Conservation (phyloP, 2,329 filamentous ascomycete genomes). For the Neophaeococcomyces mojaviensis region DNA sequence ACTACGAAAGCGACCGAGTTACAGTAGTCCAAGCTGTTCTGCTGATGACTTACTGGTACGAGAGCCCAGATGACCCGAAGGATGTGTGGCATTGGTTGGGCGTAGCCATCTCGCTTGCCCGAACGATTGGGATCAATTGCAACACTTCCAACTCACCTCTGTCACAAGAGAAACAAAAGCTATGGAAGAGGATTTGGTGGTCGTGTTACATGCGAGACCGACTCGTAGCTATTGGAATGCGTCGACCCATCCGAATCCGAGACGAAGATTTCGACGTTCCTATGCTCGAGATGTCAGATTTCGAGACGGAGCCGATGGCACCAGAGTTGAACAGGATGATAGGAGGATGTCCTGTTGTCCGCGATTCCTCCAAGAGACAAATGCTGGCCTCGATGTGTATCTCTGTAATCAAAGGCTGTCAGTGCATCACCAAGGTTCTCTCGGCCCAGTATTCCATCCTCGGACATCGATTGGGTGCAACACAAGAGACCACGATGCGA, state of each 20-base stretch:
- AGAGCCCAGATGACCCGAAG: slow-evolving; percentile 92
- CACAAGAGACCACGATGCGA: slow-evolving; percentile 77
- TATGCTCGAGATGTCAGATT: slow-evolving; percentile 77
- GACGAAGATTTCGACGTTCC: slow-evolving; percentile 89
- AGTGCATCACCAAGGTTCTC: slow-evolving; percentile 83
- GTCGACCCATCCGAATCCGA: slow-evolving; percentile 84
- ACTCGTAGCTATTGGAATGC: slow-evolving; percentile 86
- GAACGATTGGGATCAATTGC: slow-evolving; percentile 87
- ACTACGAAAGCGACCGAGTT: slow-evolving; percentile 86
- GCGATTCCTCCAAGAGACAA: slow-evolving; percentile 64
- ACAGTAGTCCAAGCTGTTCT: slow-evolving; percentile 80
- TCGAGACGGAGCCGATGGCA: slow-evolving; percentile 65
- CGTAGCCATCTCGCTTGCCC: slow-evolving; percentile 82
- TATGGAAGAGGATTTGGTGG: slow-evolving; percentile 98
- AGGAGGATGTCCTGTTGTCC: slow-evolving; percentile 60
- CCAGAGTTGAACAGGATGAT: slow-evolving; percentile 63
- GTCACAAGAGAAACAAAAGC: slow-evolving; percentile 60
- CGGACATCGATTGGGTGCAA: slow-evolving; percentile 66
- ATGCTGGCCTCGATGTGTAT: slow-evolving; percentile 84
- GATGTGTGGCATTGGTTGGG: slow-evolving; percentile 99
- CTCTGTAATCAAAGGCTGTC: slow-evolving; percentile 79
- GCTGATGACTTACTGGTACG: slow-evolving; percentile 96
- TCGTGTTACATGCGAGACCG: slow-evolving; percentile 93
- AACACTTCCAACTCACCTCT: slow-evolving; percentile 66
- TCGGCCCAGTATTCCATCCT: slow-evolving; percentile 88